A percentile compares a stretch with the other conserved stretches of the same genome.
Conservation (phyloP, 108 stramenopile genomes). For the Nitzschia sp. region DNA sequence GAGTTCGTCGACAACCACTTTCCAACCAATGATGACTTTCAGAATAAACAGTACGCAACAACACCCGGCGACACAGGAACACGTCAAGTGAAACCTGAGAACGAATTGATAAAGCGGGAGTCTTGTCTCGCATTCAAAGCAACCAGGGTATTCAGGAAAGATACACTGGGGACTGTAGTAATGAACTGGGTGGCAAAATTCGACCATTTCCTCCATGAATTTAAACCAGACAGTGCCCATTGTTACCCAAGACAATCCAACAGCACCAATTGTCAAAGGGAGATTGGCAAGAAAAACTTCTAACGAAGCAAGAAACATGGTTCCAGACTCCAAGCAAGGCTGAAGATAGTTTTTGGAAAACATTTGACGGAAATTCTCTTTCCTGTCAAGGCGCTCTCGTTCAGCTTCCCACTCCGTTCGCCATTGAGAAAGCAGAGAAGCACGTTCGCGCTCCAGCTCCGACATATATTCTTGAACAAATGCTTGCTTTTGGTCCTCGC, state of each 20-base stretch:
- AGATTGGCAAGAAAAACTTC: conserved; percentile 52
- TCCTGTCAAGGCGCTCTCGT: background rate
- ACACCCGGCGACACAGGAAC: conserved; percentile 42
- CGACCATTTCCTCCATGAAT: conserved; percentile 44
- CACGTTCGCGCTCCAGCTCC: conserved; percentile 18
- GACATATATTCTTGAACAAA: conserved; percentile 14
- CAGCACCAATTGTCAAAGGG: conserved; percentile 49
- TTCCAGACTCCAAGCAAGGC: background rate
- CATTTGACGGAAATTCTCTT: background rate
- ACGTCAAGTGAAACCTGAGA: conserved; percentile 37
- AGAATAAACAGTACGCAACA: conserved; percentile 38
- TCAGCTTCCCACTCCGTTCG: conserved; percentile 14
- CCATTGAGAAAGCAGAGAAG: conserved; percentile 12
- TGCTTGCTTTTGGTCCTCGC: background rate
- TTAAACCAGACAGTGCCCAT: conserved; percentile 67
- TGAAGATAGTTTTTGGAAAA: background rate
- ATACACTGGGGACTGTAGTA: conserved; percentile 1
- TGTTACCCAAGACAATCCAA: conserved; percentile 47
- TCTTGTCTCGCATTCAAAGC: conserved; percentile 46
- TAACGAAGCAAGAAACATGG: conserved; percentile 1
- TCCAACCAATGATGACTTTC: conserved; percentile 44
- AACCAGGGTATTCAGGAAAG: conserved; percentile 52
- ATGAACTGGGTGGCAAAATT: conserved; percentile 30
- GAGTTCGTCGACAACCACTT: conserved; percentile 58
- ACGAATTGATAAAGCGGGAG: conserved; percentile 14